Evolutionary conservation across 1,284 basidiomycete genomes (phyloP).

Genomic region (Ustilago tritici): DNA sequence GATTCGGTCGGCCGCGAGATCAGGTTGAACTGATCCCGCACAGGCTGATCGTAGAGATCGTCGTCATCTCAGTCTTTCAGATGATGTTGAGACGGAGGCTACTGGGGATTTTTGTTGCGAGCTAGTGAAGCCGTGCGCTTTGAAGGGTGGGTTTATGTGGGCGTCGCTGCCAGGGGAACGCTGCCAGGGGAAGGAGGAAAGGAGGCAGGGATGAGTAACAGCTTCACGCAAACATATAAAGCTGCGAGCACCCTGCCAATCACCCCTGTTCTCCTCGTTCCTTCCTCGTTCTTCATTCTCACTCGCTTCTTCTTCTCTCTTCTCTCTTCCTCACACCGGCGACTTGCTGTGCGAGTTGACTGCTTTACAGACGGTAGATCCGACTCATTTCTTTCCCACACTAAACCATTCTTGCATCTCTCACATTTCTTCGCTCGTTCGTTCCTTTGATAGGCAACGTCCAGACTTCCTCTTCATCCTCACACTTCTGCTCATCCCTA

Average conservation of each 20-base stretch:
- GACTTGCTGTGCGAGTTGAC: conserved; percentile 26
- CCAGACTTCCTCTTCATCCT: neutral
- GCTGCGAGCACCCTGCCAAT: neutral
- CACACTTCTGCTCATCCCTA: neutral
- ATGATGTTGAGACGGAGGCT: too few relatives aligned
- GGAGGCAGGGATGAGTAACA: too few relatives aligned
- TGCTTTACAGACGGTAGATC: conserved; percentile 13
- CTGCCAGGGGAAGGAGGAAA: too few relatives aligned
- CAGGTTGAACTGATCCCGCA: too few relatives aligned
- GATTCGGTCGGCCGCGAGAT: too few relatives aligned
- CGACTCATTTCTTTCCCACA: conserved; percentile 4
- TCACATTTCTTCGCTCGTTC: neutral
- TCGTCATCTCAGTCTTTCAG: too few relatives aligned
- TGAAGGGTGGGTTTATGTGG: too few relatives aligned
- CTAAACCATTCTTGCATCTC: neutral
- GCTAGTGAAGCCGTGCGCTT: too few relatives aligned
- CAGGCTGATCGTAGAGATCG: too few relatives aligned
- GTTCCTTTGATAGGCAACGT: conserved; percentile 38
- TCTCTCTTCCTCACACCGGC: neutral
- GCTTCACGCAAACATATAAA: neutral
- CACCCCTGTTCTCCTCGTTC: neutral
- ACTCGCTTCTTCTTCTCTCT: neutral
- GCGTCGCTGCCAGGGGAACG: too few relatives aligned
- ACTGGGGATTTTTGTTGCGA: too few relatives aligned
- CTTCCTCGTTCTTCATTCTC: neutral